phyloP scores from a whole-genome alignment of 176 grass and related monocot species.

The Oryza australiensis region DNA sequence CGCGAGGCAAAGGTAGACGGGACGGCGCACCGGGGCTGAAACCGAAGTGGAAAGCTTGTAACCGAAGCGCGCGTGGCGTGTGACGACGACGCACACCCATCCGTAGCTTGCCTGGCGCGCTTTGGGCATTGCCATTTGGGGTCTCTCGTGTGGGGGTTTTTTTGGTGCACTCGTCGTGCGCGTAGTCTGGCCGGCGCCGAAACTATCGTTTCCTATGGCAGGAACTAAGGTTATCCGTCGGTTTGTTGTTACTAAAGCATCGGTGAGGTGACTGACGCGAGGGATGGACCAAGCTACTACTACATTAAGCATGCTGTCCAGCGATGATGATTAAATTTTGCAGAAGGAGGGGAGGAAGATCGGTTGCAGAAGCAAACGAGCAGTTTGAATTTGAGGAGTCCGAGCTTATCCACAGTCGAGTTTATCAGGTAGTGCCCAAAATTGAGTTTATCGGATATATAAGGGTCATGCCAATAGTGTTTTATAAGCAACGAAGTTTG shows the following conservation, averaged over 20 bases:
- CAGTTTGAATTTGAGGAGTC: background rate
- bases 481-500: no score
- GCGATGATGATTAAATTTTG: background rate
- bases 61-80: conserved; percentile 12
- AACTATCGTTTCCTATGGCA: background rate
- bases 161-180: background rate
- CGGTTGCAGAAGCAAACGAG: background rate
- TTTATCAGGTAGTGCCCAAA: no score
- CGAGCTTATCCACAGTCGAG: background rate
- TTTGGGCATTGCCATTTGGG: background rate
- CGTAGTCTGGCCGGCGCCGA: background rate
- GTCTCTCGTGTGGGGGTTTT: background rate
- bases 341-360: background rate
- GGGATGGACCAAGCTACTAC: background rate
- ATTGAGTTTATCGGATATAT: no score
- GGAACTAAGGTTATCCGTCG: background rate
- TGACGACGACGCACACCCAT: background rate
- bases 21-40: background rate
- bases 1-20: background rate
- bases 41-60: conserved; percentile 34
- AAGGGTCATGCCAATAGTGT: no score
- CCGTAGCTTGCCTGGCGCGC: background rate
- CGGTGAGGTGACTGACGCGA: background rate
- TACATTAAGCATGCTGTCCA: background rate
- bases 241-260: background rate